A percentile compares a stretch with the other conserved stretches of the same genome.
Evolutionary conservation across 1,284 basidiomycete genomes (phyloP).

Genomic region (Tylopilus sp.): DNA sequence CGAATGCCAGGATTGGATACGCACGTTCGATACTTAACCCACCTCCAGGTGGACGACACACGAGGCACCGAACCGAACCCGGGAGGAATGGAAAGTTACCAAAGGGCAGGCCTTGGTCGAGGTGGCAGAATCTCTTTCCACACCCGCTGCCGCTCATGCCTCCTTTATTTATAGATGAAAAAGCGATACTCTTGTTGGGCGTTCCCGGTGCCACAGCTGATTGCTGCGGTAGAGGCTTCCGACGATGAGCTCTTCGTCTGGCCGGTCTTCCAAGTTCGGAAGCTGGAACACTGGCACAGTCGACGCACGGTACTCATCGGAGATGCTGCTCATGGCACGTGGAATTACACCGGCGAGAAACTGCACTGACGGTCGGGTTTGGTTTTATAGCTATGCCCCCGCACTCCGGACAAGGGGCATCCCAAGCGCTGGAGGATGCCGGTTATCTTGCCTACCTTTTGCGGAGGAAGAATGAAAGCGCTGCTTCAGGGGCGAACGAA

Average conservation of each 20-base stretch:
- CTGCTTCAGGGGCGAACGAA: neutral
- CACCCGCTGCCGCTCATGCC: neutral
- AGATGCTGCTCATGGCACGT: constrained; percentile 34
- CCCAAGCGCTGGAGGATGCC: constrained; percentile 33
- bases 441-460: constrained; percentile 32
- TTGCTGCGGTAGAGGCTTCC: constrained; percentile 20
- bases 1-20: neutral
- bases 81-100: constrained; percentile 31
- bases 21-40: neutral
- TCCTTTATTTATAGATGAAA: constrained; percentile 19
- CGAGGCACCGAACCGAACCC: constrained; percentile 24
- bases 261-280: constrained; percentile 29
- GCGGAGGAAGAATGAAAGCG: constrained; percentile 13
- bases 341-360: neutral
- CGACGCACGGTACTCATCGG: constrained; percentile 29
- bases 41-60: constrained; percentile 30
- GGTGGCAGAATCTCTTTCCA: constrained; percentile 6
- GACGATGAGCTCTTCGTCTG: constrained; percentile 24
- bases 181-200: constrained; percentile 29
- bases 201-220: constrained; percentile 31
- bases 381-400: constrained; percentile 31
- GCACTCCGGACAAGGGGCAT: constrained; percentile 35
- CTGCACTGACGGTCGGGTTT: neutral
- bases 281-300: constrained; percentile 27
- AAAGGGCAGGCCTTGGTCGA: constrained; percentile 23